Conservation (phyloP, 371 early-diverging fungal genomes). For the Saksenaea oblongispora region DNA sequence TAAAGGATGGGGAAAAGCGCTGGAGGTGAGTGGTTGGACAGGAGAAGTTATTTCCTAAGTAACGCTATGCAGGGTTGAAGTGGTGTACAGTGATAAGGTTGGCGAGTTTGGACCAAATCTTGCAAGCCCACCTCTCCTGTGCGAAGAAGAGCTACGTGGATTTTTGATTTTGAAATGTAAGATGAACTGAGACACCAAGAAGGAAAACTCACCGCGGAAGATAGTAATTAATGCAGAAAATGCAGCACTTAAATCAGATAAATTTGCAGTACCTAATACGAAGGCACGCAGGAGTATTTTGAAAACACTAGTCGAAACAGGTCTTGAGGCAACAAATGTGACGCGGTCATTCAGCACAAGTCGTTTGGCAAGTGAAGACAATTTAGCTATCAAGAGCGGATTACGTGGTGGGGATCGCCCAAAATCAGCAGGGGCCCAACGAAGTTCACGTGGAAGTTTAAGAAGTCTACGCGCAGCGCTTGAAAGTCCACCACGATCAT, state of each 20-base stretch:
- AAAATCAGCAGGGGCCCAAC: slow-evolving; percentile 22
- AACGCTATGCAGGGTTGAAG: slow-evolving; percentile 34
- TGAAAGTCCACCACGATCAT: neutral
- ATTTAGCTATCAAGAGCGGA: neutral
- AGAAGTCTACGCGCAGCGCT: slow-evolving; percentile 15
- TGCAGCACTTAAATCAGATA: slow-evolving; percentile 74
- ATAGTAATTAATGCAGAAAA: slow-evolving; percentile 77
- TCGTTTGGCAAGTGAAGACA: slow-evolving; percentile 11
- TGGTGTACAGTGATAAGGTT: slow-evolving; percentile 62
- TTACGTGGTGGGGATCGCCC: slow-evolving; percentile 11
- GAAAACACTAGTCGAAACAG: slow-evolving; percentile 36
- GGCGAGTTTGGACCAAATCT: slow-evolving; percentile 64
- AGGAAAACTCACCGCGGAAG: neutral
- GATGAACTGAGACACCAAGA: neutral
- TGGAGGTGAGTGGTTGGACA: slow-evolving; percentile 34
- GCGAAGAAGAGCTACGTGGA: slow-evolving; percentile 43
- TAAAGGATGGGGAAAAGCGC: slow-evolving; percentile 20
- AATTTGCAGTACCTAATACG: slow-evolving; percentile 51
- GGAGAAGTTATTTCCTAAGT: neutral
- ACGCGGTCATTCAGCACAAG: slow-evolving; percentile 23
- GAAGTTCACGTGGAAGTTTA: slow-evolving; percentile 21
- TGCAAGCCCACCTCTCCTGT: slow-evolving; percentile 63
- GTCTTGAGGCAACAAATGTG: slow-evolving; percentile 6
- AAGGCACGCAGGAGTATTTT: slow-evolving; percentile 54
- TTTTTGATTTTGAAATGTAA: slow-evolving; percentile 61